These are phyloP conservation scores for Pogostemon cablin DNA, from an alignment of 257 asterid species.

Conservation along the genomic window DNA sequence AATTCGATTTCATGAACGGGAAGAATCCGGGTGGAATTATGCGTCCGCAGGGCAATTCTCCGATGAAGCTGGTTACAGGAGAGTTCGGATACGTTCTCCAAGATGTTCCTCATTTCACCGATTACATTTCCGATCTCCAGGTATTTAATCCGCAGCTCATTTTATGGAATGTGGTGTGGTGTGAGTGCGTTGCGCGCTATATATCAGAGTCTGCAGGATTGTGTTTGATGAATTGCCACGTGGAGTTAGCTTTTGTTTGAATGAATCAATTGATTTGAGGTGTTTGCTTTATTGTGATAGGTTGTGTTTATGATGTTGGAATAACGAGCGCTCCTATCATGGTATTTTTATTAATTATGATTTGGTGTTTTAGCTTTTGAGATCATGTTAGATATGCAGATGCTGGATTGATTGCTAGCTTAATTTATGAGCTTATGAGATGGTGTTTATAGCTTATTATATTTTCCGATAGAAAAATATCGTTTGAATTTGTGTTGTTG, in stretches of 20 bases:
- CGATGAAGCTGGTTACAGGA: conserved; percentile 71
- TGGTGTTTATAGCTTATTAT: not conserved
- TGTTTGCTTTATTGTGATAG: conserved; percentile 11
- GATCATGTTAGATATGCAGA: not conserved
- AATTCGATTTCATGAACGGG: conserved; percentile 16
- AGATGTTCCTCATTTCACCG: conserved; percentile 89
- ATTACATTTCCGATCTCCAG: conserved; percentile 76
- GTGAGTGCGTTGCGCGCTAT: not conserved
- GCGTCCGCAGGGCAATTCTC: conserved; percentile 42
- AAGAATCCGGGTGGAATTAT: conserved; percentile 27
- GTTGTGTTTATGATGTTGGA: not conserved
- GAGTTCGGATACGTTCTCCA: conserved; percentile 78
- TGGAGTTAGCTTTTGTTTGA: not conserved
- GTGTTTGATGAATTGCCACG: conserved; percentile 18
- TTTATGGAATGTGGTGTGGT: not conserved
- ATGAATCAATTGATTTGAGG: conserved; percentile 8
- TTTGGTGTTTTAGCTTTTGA: not conserved
- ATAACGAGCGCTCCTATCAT: not conserved
- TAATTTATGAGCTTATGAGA: not conserved
- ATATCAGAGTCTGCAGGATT: not conserved
- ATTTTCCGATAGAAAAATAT: not conserved
- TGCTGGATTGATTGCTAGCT: not conserved
- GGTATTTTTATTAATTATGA: not conserved
- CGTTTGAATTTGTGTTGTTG: not conserved
- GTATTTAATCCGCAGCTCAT: conserved; percentile 36